phyloP scores from a whole-genome alignment of 129 eudicot species.

The Ambrosia artemisiifolia region DNA sequence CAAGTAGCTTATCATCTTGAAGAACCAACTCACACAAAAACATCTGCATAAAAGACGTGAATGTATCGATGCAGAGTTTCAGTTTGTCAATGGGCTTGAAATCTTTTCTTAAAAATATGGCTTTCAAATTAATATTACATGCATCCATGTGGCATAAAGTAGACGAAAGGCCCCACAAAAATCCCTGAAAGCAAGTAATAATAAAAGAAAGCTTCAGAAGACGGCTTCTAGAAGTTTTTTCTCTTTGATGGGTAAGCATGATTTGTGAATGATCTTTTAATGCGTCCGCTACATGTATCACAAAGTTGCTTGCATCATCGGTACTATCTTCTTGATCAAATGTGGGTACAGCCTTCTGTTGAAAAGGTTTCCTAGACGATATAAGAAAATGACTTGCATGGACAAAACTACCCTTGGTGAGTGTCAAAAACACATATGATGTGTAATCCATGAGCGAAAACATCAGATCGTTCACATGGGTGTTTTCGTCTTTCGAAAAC shows the following conservation, averaged over 20 bases:
- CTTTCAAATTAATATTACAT: slow-evolving; percentile 25
- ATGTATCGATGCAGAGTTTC: slow-evolving; percentile 40
- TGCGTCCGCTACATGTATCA: slow-evolving; percentile 36
- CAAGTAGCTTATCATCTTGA: slow-evolving; percentile 32
- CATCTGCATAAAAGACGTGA: slow-evolving; percentile 34
- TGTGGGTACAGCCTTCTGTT: slow-evolving; percentile 14
- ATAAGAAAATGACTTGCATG: slow-evolving; percentile 36
- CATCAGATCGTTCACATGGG: slow-evolving; percentile 31
- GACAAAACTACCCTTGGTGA: slow-evolving; percentile 51
- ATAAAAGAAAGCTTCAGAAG: slow-evolving; percentile 41
- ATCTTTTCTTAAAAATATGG: slow-evolving; percentile 32
- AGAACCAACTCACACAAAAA: slow-evolving; percentile 43
- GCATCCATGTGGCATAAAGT: slow-evolving; percentile 38
- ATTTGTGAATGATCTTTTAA: slow-evolving; percentile 39
- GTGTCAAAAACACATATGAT: slow-evolving; percentile 48
- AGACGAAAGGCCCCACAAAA: slow-evolving; percentile 73
- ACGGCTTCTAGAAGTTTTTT: slow-evolving; percentile 27
- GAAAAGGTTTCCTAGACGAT: slow-evolving; percentile 26
- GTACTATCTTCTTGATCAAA: slow-evolving; percentile 21
- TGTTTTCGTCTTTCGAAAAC: slow-evolving; percentile 33
- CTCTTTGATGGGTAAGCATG: slow-evolving; percentile 14
- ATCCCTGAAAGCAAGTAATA: slow-evolving; percentile 67
- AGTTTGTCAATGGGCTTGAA: slow-evolving; percentile 41
- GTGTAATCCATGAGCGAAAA: slow-evolving; percentile 78
- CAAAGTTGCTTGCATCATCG: slow-evolving; percentile 30